These are phyloP conservation scores for Candida xiaguanensis DNA, from an alignment of 805 yeast genomes.

Conservation along the genomic window DNA sequence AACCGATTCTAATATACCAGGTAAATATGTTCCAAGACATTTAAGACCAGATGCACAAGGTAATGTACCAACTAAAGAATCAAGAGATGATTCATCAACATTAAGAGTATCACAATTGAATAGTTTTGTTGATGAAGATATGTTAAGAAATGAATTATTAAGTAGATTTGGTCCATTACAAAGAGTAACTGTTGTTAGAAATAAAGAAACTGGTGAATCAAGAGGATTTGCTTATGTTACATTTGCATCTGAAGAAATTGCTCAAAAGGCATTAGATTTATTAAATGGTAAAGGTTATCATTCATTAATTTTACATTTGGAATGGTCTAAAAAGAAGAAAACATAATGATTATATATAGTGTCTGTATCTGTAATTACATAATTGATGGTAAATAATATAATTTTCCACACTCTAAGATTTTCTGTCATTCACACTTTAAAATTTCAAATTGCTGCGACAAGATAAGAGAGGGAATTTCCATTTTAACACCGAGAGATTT, in stretches of 20 bases:
- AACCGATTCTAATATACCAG: slow-evolving; percentile 16
- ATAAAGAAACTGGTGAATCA: slow-evolving; percentile 89
- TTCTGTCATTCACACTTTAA: not conserved
- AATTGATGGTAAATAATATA: not conserved
- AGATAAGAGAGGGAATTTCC: not conserved
- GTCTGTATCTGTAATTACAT: no score
- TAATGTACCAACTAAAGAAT: slow-evolving; percentile 32
- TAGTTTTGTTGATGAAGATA: slow-evolving; percentile 76
- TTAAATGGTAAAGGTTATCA: slow-evolving; percentile 91
- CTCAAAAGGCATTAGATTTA: slow-evolving; percentile 70
- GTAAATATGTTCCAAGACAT: slow-evolving; percentile 44
- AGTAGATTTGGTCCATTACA: slow-evolving; percentile 62
- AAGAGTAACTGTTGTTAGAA: slow-evolving; percentile 81
- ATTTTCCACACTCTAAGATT: no score
- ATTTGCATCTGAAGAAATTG: slow-evolving; percentile 61
- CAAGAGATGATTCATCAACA: slow-evolving; percentile 82
- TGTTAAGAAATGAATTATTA: slow-evolving; percentile 68
- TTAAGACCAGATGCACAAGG: slow-evolving; percentile 43
- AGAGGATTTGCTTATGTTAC: slow-evolving; percentile 96
- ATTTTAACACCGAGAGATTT: not conserved
- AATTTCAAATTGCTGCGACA: not conserved
- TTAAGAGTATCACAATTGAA: slow-evolving; percentile 89
- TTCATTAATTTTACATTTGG: slow-evolving; percentile 65
- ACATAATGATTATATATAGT: not conserved
- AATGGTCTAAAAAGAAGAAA: slow-evolving; percentile 45